Evolutionary conservation across 176 grass and related monocot genomes (phyloP).

Genomic region (Melocanna baccifera): DNA sequence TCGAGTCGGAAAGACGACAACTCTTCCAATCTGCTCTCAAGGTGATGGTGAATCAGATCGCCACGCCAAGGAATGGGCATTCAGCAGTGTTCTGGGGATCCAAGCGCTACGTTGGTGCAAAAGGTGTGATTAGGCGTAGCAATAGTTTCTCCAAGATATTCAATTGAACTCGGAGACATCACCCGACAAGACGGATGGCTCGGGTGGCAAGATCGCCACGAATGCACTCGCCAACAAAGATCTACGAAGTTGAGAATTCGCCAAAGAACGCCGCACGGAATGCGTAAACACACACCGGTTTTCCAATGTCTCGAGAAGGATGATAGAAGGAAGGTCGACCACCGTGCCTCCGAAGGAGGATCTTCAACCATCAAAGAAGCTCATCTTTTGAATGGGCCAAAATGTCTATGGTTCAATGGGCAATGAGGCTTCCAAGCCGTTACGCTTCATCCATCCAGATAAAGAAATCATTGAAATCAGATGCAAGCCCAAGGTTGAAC

Average conservation of each 20-base stretch:
- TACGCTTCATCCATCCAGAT: slow-evolving; percentile 56
- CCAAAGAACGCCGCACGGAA: background rate
- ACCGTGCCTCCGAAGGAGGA: slow-evolving; percentile 44
- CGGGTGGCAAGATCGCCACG: background rate
- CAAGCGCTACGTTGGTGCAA: slow-evolving; percentile 26
- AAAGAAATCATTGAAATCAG: slow-evolving; percentile 51
- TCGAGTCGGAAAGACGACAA: slow-evolving; percentile 4
- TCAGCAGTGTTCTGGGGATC: slow-evolving; percentile 36
- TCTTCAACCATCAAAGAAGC: slow-evolving; percentile 65
- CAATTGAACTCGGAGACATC: slow-evolving; percentile 26
- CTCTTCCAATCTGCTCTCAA: background rate
- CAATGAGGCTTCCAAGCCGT: slow-evolving; percentile 60
- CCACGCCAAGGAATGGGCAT: slow-evolving; percentile 7
- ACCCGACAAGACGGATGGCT: slow-evolving; percentile 41
- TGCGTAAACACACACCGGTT: slow-evolving; percentile 31
- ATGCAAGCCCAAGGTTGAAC: slow-evolving; percentile 35
- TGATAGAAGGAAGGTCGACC: slow-evolving; percentile 54
- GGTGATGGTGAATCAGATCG: slow-evolving; percentile 32
- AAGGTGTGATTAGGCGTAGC: slow-evolving; percentile 34
- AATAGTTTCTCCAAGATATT: slow-evolving; percentile 50
- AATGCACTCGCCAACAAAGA: slow-evolving; percentile 6
- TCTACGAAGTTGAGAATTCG: slow-evolving; percentile 28
- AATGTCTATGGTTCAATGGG: slow-evolving; percentile 74
- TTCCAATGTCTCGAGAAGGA: slow-evolving; percentile 43
- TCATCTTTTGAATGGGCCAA: slow-evolving; percentile 69